phyloP scores from a whole-genome alignment of 805 yeast species.

The Wickerhamomyces bisporus region DNA sequence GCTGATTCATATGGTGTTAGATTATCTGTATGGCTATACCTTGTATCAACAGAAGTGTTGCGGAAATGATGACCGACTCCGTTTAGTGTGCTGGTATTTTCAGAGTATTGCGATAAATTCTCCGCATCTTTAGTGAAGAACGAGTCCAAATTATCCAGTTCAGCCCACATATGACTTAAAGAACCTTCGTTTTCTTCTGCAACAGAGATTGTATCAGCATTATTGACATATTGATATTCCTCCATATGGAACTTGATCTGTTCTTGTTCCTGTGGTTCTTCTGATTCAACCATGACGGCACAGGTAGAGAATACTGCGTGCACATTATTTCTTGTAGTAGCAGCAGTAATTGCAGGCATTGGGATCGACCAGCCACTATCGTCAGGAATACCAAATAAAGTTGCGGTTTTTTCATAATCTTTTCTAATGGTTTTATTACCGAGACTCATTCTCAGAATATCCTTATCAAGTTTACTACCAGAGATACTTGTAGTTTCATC shows the following conservation, averaged over 20 bases:
- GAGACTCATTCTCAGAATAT: constrained; percentile 84
- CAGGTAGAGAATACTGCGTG: constrained; percentile 94
- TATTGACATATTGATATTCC: constrained; percentile 41
- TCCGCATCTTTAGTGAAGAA: constrained; percentile 68
- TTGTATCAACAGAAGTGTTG: constrained; percentile 56
- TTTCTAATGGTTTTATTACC: constrained; percentile 76
- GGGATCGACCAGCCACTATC: constrained; percentile 97
- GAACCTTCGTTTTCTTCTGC: constrained; percentile 68
- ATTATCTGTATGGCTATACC: constrained; percentile 41
- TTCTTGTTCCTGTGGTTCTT: constrained; percentile 26
- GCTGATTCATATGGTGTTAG: constrained; percentile 60
- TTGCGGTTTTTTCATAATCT: constrained; percentile 80
- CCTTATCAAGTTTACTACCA: constrained; percentile 87
- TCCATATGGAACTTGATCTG: constrained; percentile 52
- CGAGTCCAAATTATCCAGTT: constrained; percentile 81
- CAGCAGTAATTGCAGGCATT: constrained; percentile 87
- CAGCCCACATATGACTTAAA: constrained; percentile 87
- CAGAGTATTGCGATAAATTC: constrained; percentile 19
- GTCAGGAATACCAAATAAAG: constrained; percentile 91
- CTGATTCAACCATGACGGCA: constrained; percentile 31
- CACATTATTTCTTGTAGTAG: constrained; percentile 84
- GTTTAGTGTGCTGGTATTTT: constrained; percentile 17
- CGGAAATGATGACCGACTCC: constrained; percentile 30
- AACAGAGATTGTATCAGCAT: constrained; percentile 41
- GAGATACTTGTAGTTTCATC: constrained; percentile 84